Conservation (phyloP, 2,329 filamentous ascomycete genomes). For the Beauveria scarabaeidicola region DNA sequence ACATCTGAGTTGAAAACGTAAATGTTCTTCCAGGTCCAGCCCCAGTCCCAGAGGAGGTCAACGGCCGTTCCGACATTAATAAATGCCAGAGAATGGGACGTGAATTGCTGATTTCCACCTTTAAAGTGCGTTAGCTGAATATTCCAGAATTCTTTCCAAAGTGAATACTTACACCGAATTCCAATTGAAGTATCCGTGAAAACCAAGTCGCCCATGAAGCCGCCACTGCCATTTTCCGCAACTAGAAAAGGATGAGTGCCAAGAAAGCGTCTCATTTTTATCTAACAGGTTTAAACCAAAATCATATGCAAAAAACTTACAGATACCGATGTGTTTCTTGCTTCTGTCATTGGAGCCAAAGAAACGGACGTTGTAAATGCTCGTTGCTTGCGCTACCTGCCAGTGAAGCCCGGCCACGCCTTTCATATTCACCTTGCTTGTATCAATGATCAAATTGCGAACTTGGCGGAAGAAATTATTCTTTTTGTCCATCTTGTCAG, state of each 20-base stretch:
- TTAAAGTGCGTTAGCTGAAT: not conserved
- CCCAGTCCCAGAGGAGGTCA: conserved; percentile 14
- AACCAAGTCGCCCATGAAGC: conserved; percentile 49
- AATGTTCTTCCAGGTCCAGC: conserved; percentile 13
- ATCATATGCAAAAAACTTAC: not conserved
- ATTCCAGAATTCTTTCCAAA: not conserved
- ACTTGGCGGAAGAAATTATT: conserved; percentile 59
- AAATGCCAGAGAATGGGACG: conserved; percentile 4
- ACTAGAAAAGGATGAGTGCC: not conserved
- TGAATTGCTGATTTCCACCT: conserved; percentile 12
- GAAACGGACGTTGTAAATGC: conserved; percentile 40
- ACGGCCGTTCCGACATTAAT: conserved; percentile 2
- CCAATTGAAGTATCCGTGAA: conserved; percentile 50
- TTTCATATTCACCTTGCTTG: conserved; percentile 35
- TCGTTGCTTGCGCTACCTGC: conserved; percentile 51
- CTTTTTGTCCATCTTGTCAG: conserved; percentile 18
- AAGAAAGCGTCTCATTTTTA: not conserved
- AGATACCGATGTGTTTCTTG: conserved; percentile 15
- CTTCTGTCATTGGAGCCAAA: conserved; percentile 28
- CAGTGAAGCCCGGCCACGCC: conserved; percentile 44
- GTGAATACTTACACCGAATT: conserved; percentile 5
- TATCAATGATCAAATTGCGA: conserved; percentile 46
- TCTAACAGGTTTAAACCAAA: not conserved
- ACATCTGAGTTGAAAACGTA: conserved; percentile 1
- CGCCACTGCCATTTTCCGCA: conserved; percentile 28